Conservation (phyloP, 345 rosid species). For the Gossypium rotundifolium region DNA sequence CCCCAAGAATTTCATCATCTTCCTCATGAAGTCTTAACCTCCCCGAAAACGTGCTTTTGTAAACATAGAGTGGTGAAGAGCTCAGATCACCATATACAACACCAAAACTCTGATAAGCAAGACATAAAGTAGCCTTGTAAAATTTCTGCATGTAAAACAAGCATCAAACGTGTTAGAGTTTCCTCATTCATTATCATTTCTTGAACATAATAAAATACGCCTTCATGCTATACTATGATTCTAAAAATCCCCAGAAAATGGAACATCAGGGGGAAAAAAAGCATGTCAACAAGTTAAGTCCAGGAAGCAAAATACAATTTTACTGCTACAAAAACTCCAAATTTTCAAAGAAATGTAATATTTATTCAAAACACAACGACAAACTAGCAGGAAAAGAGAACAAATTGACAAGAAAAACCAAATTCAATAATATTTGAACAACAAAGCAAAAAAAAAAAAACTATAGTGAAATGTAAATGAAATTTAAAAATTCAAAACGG, state of each 20-base stretch:
- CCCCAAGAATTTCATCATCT: slow-evolving; percentile 33
- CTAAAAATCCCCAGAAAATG: background rate
- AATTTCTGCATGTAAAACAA: slow-evolving; percentile 20
- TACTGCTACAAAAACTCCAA: background rate
- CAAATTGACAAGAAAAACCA: background rate
- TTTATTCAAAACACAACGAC: background rate
- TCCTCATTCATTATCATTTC: background rate
- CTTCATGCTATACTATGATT: background rate
- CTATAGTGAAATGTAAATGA: background rate
- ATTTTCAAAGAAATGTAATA: background rate
- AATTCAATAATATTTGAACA: background rate
- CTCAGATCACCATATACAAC: slow-evolving; percentile 30
- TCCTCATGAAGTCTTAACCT: slow-evolving; percentile 18
- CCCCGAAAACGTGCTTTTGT: slow-evolving; percentile 28
- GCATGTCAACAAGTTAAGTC: background rate
- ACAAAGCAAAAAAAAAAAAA: background rate
- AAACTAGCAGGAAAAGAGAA: background rate
- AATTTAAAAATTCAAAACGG: background rate
- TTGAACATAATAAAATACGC: background rate
- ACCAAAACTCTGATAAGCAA: slow-evolving; percentile 34
- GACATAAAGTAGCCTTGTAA: slow-evolving; percentile 23
- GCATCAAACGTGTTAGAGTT: slow-evolving; percentile 1
- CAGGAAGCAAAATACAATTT: background rate
- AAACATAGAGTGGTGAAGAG: slow-evolving; percentile 29
- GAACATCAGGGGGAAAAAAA: background rate